Base-by-base conservation (phyloP, 1,284 basidiomycete species). In the Cutaneotrichosporon mucoides region DNA sequence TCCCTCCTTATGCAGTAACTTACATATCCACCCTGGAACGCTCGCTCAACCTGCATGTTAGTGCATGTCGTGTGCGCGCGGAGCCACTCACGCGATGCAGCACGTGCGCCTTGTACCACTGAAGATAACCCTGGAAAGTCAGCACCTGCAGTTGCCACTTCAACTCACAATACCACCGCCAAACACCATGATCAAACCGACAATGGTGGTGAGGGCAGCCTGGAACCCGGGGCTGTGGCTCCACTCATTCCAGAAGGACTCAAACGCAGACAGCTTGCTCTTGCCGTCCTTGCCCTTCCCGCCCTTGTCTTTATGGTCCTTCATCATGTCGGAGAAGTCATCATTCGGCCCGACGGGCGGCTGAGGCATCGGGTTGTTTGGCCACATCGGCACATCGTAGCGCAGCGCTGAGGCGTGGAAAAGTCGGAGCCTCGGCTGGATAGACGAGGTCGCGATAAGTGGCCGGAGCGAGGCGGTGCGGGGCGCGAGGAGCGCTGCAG, bases 71-170 rank as follows among this genome's bases (percentile, higher is more conserved):
- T 24, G 24, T 24, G 24, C 24, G 24, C 24, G 24, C 24, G 24
- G 24, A 24, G 24, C 24, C 24, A 24, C 24, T 24, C 70, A 88
- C 89, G 81, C 91, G 86, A 73, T 84, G 79, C n/a, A 90, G 79
- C 9, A 90, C 88, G 70, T 86, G 85, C 65, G 83, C 83, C 77
- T 91, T 90, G 79, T 91, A 91, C 86, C 86, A 90, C 37, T 80
- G 79, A 53, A 89, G 76, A 74, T 90, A 90, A 10, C 82, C 24
- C 24, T 24, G 24, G 24, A 24, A 24, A 24, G 24, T 24, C 24
- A 24, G 24, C 24, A 24, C 24, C 24, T 24, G 24, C 24, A 24
- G 24, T 24, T 24, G 24, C 24, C 24, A 24, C 24, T 24, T 24
- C 24, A 24, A 24, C 24, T 24, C 24, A 24, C 83, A 12, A 88